Evolutionary conservation across 768 basidiomycete species (phyloP).

Genomic region (Psilocybe tampanensis): DNA sequence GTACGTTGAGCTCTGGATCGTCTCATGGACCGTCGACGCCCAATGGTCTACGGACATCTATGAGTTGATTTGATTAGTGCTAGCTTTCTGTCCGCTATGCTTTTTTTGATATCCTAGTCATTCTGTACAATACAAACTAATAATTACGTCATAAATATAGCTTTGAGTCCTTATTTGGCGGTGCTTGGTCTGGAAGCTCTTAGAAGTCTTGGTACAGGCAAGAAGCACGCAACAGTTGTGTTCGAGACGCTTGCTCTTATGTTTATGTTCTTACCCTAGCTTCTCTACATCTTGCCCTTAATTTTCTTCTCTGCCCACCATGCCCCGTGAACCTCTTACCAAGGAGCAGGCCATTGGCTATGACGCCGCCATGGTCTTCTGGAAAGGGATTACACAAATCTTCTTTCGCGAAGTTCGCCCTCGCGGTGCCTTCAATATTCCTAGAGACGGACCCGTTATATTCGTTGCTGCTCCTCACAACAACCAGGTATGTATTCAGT

Average conservation of each 20-base stretch:
- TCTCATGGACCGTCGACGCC: slow-evolving; percentile 36
- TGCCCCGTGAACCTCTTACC: slow-evolving; percentile 6
- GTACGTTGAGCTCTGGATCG: slow-evolving; percentile 53
- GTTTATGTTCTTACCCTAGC: background rate
- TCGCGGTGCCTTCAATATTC: slow-evolving; percentile 93
- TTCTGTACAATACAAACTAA: background rate
- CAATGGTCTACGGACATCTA: slow-evolving; percentile 32
- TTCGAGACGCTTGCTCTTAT: background rate
- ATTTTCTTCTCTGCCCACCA: slow-evolving; percentile 5
- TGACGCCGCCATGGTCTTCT: slow-evolving; percentile 81
- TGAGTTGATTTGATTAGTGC: slow-evolving; percentile 20
- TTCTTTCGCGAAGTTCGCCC: slow-evolving; percentile 97
- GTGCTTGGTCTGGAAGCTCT: slow-evolving; percentile 1
- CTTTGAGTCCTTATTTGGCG: slow-evolving; percentile 6
- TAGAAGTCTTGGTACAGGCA: slow-evolving; percentile 4
- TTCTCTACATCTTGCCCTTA: background rate
- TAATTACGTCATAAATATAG: background rate
- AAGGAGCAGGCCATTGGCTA: slow-evolving; percentile 44
- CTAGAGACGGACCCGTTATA: slow-evolving; percentile 86
- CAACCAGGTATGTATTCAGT: slow-evolving; percentile 65
- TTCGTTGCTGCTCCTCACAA: slow-evolving; percentile 93
- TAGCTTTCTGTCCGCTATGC: slow-evolving; percentile 5
- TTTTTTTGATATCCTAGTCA: slow-evolving; percentile 10
- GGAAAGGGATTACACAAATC: slow-evolving; percentile 84
- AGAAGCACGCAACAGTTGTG: slow-evolving; percentile 1